phyloP scores from a whole-genome alignment of 2,329 filamentous ascomycete species.

The Zymoseptoria passerinii region DNA sequence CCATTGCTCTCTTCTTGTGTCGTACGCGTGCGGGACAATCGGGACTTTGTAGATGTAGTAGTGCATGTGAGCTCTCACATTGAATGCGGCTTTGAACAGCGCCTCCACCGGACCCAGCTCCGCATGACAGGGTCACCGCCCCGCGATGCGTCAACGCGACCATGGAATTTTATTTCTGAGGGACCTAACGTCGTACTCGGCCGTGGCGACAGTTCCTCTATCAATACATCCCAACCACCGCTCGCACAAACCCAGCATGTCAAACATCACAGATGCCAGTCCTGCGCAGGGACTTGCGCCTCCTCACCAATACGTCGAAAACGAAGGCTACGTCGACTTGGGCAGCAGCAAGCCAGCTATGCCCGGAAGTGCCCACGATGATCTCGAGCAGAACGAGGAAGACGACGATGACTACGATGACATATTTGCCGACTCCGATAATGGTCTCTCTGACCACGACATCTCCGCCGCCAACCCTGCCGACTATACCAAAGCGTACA shows the following conservation, averaged over 20 bases:
- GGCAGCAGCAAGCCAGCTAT: constrained; percentile 15
- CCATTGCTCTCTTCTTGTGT: not conserved
- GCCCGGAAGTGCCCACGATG: constrained; percentile 21
- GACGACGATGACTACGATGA: constrained; percentile 43
- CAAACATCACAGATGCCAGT: not conserved
- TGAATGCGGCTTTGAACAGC: not conserved
- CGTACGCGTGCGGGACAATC: not conserved
- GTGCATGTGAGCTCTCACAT: not conserved
- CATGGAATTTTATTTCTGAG: not conserved
- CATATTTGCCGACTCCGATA: constrained; percentile 42
- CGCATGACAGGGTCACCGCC: not conserved
- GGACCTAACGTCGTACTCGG: not conserved
- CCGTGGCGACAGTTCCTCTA: not conserved
- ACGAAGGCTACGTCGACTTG: constrained; percentile 25
- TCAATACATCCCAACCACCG: not conserved
- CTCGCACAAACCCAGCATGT: not conserved
- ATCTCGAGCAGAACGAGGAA: constrained; percentile 10
- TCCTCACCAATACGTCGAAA: constrained; percentile 25
- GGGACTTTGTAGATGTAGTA: not conserved
- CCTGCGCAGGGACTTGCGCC: constrained; percentile 9
- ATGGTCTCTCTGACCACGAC: constrained; percentile 55
- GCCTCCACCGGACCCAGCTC: not conserved
- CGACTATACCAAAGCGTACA: constrained; percentile 80
- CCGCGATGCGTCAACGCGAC: not conserved
- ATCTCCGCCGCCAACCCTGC: constrained; percentile 49